Base-by-base conservation (phyloP, 2,329 filamentous ascomycete species). In the Fusarium sp. region DNA sequence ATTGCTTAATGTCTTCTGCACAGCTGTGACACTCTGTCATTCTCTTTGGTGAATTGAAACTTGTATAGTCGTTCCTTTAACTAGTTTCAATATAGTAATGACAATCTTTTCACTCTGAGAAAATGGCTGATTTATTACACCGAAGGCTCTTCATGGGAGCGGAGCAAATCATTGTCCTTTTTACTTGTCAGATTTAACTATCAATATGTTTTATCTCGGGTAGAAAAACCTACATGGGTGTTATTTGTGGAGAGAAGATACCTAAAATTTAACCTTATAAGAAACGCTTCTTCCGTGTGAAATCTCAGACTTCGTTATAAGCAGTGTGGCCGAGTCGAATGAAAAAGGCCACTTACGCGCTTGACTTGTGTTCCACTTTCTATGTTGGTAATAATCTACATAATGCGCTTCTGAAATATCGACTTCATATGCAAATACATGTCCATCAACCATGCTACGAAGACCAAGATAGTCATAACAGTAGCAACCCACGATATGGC, bases 371-470 rank as follows among this genome's bases (percentile, higher is more conserved):
- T 28, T 10, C 10, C 7, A 28, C 0, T 0, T 18, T 54, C 18
- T 28, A n/a, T 18, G 3, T 17, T n/a, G 2, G 13, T 7, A 26
- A 13, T 13, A 22, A 26, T 42, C 9, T 61, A 64, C 44, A 64
- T 64, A 4, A 63, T 38, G 2, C 44, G 56, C 28, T 62, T 64
- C 31, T 62, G 62, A 18, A n/a, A 31, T 49, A 64, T 64, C 1
- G 62, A 62, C 20, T 62, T 62, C 10, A 51, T 22, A 20, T 64
- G 62, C 38, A 64, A 44, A n/a, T 51, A 51, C 5, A 64, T 24
- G 4, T 64, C 62, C 57, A 64, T 44, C 17, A 64, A 7, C 62
- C 62, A 64, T 6, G 55, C 57, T 2, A 1, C 8, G 63, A 63
- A 51, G 3, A 64, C 62, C 6, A 64, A 7, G 10, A 51, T 28